Percentiles rank a stretch among this genome's conserved stretches.
These are phyloP conservation scores for Trichophyton rubrum DNA, from an alignment of 2,329 filamentous ascomycete species.

Conservation along the genomic window DNA sequence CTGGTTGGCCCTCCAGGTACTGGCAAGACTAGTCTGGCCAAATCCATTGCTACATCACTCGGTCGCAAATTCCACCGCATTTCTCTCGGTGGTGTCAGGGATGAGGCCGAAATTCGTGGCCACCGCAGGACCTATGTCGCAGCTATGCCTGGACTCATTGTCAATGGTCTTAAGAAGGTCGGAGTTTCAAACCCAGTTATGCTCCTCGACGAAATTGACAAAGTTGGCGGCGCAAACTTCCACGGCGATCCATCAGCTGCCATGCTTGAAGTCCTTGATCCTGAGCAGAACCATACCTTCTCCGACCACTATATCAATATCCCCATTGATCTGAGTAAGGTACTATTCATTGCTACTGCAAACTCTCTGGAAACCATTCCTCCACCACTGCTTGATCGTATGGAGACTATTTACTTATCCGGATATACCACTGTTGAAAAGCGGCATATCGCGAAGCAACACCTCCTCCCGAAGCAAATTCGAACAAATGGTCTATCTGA, in stretches of 20 bases:
- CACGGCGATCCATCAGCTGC: constrained; percentile 93
- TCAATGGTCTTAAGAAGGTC: constrained; percentile 88
- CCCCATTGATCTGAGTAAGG: constrained; percentile 88
- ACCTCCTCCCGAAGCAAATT: constrained; percentile 94
- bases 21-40: constrained; percentile 89
- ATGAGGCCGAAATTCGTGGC: constrained; percentile 92
- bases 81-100: constrained; percentile 85
- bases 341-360: constrained; percentile 93
- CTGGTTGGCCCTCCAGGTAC: constrained; percentile 88
- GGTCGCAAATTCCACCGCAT: constrained; percentile 95
- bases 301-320: constrained; percentile 94
- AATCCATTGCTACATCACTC: constrained; percentile 81
- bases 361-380: constrained; percentile 93
- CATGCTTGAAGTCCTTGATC: constrained; percentile 95
- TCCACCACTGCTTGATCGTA: constrained; percentile 81
- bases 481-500: constrained; percentile 71
- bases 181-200: constrained; percentile 93
- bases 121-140: constrained; percentile 94
- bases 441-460: constrained; percentile 79
- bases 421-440: constrained; percentile 98
- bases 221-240: constrained; percentile 79
- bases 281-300: constrained; percentile 92
- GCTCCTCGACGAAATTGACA: constrained; percentile 94
- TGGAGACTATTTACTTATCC: constrained; percentile 88
- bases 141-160: constrained; percentile 94